Percentiles rank a stretch among this genome's conserved stretches.
phyloP scores from a whole-genome alignment of 2,329 filamentous ascomycete species.

The Aureobasidium sp. region DNA sequence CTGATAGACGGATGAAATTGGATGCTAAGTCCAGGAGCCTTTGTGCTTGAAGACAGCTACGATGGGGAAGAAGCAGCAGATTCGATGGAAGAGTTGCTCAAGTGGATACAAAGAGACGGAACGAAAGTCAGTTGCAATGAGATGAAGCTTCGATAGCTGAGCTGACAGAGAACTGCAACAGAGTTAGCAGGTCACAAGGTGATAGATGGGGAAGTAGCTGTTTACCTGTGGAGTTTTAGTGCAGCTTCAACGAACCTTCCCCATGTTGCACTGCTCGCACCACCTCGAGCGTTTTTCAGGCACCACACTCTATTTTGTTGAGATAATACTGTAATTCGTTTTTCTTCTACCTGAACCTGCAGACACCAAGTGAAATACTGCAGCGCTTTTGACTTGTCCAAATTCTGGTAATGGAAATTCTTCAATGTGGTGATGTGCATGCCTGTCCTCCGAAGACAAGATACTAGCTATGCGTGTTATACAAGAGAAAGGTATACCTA shows the following conservation, averaged over 20 bases:
- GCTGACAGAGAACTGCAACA: neutral
- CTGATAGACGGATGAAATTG: neutral
- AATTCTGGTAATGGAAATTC: neutral
- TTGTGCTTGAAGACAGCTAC: neutral
- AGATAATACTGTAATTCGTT: neutral
- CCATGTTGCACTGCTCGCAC: neutral
- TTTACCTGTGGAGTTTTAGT: neutral
- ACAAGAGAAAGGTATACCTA: neutral
- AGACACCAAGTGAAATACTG: neutral
- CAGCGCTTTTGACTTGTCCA: neutral
- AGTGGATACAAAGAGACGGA: neutral
- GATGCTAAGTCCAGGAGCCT: neutral
- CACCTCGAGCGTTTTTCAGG: neutral
- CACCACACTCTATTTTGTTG: neutral
- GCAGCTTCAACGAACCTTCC: neutral
- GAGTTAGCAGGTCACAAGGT: neutral
- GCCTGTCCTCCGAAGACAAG: neutral
- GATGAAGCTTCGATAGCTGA: neutral
- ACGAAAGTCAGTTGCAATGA: neutral
- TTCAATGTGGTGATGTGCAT: neutral
- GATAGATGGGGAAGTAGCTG: neutral
- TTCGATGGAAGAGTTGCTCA: too few species aligned
- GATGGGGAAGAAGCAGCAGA: neutral
- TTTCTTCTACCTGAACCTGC: neutral
- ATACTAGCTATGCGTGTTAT: neutral